A percentile compares a stretch with the other conserved stretches of the same genome.
These are phyloP conservation scores for Sporobolomyces phaffii DNA, from an alignment of 768 basidiomycete species.

Conservation along the genomic window DNA sequence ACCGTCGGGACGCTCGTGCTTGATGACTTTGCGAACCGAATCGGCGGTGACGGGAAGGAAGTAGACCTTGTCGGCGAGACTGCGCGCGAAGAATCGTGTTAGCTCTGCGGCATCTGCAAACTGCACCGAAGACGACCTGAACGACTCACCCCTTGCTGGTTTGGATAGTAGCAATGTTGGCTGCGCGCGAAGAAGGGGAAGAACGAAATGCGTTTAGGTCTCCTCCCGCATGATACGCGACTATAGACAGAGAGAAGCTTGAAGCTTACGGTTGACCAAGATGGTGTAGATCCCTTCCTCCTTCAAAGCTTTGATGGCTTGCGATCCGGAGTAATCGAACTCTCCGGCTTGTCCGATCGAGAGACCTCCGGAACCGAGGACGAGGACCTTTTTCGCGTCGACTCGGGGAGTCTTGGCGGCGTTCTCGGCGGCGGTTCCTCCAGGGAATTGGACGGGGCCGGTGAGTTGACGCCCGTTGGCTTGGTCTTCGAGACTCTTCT, in stretches of 20 bases:
- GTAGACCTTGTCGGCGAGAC: constrained; percentile 98
- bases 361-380: constrained; percentile 92
- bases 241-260: neutral
- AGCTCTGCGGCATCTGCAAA: neutral
- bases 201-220: too few species aligned
- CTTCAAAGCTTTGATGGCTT: constrained; percentile 98
- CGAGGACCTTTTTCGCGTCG: constrained; percentile 85
- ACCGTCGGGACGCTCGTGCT: constrained; percentile 96
- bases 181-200: constrained; percentile 1
- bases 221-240: too few species aligned
- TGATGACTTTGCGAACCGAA: constrained; percentile 95
- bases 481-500: constrained; percentile 53
- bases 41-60: constrained; percentile 98
- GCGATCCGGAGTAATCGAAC: constrained; percentile 98
- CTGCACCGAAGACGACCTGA: neutral
- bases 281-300: constrained; percentile 99
- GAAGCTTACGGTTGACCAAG: constrained; percentile 66
- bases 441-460: constrained; percentile 51
- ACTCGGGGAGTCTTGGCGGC: constrained; percentile 58
- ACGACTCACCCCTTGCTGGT: constrained; percentile 30
- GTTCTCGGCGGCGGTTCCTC: constrained; percentile 66
- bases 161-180: constrained; percentile 87
- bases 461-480: constrained; percentile 47
- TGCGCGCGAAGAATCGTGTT: constrained; percentile 64
- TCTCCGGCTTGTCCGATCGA: constrained; percentile 99